These are phyloP conservation scores for Seiridium cupressi DNA, from an alignment of 2,329 filamentous ascomycete species.

Conservation along the genomic window DNA sequence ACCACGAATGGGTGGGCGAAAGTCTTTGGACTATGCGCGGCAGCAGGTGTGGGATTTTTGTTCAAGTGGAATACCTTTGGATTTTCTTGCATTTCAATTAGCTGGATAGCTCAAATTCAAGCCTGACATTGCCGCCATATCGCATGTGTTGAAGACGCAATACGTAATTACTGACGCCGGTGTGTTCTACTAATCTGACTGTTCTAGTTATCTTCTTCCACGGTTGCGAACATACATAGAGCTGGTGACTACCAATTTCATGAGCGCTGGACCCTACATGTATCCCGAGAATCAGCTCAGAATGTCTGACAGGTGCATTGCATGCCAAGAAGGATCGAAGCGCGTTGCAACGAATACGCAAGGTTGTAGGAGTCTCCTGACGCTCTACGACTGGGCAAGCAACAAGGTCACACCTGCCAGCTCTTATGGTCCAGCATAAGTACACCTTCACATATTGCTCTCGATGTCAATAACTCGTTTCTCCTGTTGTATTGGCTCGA, in stretches of 20 bases:
- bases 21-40: slow-evolving; percentile 25
- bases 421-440: not conserved
- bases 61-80: slow-evolving; percentile 29
- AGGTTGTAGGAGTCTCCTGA: not conserved
- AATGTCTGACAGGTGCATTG: no score
- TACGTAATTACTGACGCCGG: no score
- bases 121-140: slow-evolving; percentile 22
- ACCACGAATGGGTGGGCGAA: slow-evolving; percentile 11
- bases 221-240: no score
- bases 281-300: no score
- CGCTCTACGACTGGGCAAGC: not conserved
- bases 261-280: no score
- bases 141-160: no score
- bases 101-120: slow-evolving; percentile 34
- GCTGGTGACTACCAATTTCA: no score
- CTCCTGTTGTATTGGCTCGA: not conserved
- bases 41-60: slow-evolving; percentile 32
- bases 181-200: no score
- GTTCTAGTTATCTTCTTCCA: no score
- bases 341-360: not conserved
- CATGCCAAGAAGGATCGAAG: no score
- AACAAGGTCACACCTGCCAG: not conserved
- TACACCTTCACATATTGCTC: not conserved
- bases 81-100: slow-evolving; percentile 22
- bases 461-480: not conserved